Evolutionary conservation across 495 filamentous ascomycete species (phyloP), one percentile per base, ranked within the genome.

Genomic region (Mycothermus thermophilus): DNA sequence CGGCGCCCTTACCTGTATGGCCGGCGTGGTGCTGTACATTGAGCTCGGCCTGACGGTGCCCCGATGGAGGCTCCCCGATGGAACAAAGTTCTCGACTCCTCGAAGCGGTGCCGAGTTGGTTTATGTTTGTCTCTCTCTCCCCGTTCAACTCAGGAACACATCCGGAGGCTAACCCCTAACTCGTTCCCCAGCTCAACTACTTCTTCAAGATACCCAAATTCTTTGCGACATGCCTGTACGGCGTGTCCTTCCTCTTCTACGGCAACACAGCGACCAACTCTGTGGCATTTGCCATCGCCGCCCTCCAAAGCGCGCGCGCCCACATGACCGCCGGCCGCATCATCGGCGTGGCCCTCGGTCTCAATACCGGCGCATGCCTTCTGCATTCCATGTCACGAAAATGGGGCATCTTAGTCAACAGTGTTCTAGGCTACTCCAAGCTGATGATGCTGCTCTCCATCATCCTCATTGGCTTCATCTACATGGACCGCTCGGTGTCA

Each of bases 301-400:
- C 31, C 3, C 34, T 41, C 6, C 37, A 46, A 19, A 31, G 38
- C 13, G 26, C 43, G 5, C 13, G 34, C 8, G 12, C 15, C 8
- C 18, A 27, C 1, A 1, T 30, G 15, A 43, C 28, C 2, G 12
- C 28, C 6, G 37, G 26, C 4, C 33, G 21, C 19, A 30, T 47
- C n/a, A 40, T 35, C 16, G 40, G 36, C 20, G 41, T 47, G 9
- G 40, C 40, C 13, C 20, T 47, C 3, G 37, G 36, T 15, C 29
- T 20, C 14, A 47, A 47, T 30, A 47, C 44, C 4, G 43, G 81
- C 34, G 69, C 73, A 21, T 66, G 66, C 15, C 62, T 83, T 4
- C 52, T 82, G 16, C 64, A 47, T 18, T 40, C 40, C 30, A 43
- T 47, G 36, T 47, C 44, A 12, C 38, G 44, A 14, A 43, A 38